These are phyloP conservation scores for Penicillium freii DNA, from an alignment of 2,329 filamentous ascomycete species.

Conservation along the genomic window DNA sequence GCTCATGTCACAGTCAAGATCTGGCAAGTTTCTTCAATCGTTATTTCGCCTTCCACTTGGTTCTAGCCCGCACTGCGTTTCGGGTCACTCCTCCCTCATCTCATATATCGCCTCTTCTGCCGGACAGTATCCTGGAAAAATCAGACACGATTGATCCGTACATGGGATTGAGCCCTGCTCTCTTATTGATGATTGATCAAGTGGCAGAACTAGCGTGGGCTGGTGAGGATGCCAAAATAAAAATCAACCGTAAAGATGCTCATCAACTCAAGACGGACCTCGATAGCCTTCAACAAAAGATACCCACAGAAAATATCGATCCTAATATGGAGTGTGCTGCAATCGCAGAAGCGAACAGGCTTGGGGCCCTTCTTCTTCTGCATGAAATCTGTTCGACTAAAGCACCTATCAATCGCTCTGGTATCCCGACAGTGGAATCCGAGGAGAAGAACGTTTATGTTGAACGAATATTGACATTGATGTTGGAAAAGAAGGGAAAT, in stretches of 20 bases:
- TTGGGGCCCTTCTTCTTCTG: constrained; percentile 23
- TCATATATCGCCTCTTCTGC: constrained; percentile 6
- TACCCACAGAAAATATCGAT: constrained; percentile 8
- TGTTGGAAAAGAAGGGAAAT: constrained; percentile 16
- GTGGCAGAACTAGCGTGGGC: constrained; percentile 22
- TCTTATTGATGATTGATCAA: constrained; percentile 26
- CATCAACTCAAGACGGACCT: constrained; percentile 3
- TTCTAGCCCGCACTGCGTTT: constrained; percentile 29
- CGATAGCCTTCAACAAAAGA: constrained; percentile 15
- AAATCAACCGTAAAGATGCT: not conserved
- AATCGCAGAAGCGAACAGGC: constrained; percentile 26
- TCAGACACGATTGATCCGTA: constrained; percentile 26
- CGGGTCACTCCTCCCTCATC: constrained; percentile 6
- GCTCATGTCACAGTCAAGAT: constrained; percentile 18
- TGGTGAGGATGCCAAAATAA: not conserved
- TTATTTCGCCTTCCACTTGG: constrained; percentile 30
- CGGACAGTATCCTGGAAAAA: constrained; percentile 13
- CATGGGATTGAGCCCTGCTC: constrained; percentile 26
- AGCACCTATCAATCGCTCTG: not conserved
- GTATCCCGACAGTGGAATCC: not conserved
- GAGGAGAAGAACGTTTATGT: constrained; percentile 12
- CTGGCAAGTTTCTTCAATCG: constrained; percentile 25
- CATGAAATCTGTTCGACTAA: constrained; percentile 19
- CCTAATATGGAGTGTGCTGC: constrained; percentile 17
- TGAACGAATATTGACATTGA: constrained; percentile 17